phyloP scores from a whole-genome alignment of 179 eudicot genomes.

The Camellia oleifera region DNA sequence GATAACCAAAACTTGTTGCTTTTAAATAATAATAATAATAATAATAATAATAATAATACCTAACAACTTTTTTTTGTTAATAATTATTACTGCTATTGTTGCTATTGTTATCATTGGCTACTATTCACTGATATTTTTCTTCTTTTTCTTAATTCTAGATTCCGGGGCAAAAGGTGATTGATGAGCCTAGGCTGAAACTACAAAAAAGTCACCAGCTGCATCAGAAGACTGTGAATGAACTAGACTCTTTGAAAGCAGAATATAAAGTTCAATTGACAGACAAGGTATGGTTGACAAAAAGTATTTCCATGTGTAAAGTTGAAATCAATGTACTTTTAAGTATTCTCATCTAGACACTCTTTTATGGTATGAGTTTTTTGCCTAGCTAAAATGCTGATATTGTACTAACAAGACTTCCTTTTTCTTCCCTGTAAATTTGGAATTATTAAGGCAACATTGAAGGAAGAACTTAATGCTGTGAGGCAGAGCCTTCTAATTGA shows the following conservation, averaged over 20 bases:
- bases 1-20: not conserved
- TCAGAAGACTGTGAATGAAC: slow-evolving; percentile 43
- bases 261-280: slow-evolving; percentile 45
- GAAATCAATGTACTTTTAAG: not conserved
- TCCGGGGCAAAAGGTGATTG: slow-evolving; percentile 42
- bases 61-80: too few species aligned
- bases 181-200: slow-evolving; percentile 43
- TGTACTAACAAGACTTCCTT: not conserved
- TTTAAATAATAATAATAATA: not conserved
- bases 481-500: slow-evolving; percentile 49
- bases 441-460: slow-evolving; percentile 44
- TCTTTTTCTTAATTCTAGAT: slow-evolving; percentile 26
- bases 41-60: not conserved
- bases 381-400: not conserved
- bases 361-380: not conserved
- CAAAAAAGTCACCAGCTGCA: slow-evolving; percentile 49
- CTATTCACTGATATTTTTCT: not conserved
- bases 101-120: too few species aligned
- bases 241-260: slow-evolving; percentile 50
- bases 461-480: slow-evolving; percentile 51
- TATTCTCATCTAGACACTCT: not conserved
- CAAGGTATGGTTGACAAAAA: slow-evolving; percentile 44
- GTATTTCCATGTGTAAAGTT: not conserved
- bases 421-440: slow-evolving; percentile 17
- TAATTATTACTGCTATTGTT: too few species aligned